Evolutionary conservation across 495 filamentous ascomycete species (phyloP).

Genomic region (Tuber indicum): DNA sequence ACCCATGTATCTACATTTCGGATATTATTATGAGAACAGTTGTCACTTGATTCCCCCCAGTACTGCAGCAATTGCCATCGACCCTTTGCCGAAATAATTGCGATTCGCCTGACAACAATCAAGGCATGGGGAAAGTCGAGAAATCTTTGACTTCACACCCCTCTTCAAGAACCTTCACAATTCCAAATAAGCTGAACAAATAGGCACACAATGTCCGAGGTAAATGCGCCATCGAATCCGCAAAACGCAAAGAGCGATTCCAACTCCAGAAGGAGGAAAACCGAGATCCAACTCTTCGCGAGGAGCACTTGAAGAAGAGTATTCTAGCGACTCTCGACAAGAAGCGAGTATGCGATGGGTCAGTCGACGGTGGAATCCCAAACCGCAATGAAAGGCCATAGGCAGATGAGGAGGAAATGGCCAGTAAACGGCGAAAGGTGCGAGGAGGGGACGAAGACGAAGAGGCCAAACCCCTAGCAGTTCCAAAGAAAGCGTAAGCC

Average conservation of each 20-base stretch:
- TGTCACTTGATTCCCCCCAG: too few species aligned
- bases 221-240: constrained; percentile 64
- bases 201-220: constrained; percentile 67
- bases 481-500: constrained; percentile 28
- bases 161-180: constrained; percentile 33
- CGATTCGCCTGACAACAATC: background rate
- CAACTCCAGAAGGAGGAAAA: constrained; percentile 73
- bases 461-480: constrained; percentile 47
- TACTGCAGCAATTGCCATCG: too few species aligned
- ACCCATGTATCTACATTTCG: too few species aligned
- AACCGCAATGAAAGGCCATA: constrained; percentile 49
- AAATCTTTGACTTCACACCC: constrained; percentile 35
- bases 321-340: constrained; percentile 76
- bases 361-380: constrained; percentile 67
- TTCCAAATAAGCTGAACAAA: constrained; percentile 66
- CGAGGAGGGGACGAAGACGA: constrained; percentile 50
- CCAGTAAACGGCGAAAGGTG: constrained; percentile 42
- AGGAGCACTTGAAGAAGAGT: constrained; percentile 66
- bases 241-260: constrained; percentile 70
- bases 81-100: too few species aligned
- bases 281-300: constrained; percentile 68
- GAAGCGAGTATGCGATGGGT: constrained; percentile 87
- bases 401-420: background rate
- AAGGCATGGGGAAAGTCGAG: constrained; percentile 28
- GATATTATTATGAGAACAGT: too few species aligned